Conservation (phyloP, 768 basidiomycete species). For the Termitomyces sp. region DNA sequence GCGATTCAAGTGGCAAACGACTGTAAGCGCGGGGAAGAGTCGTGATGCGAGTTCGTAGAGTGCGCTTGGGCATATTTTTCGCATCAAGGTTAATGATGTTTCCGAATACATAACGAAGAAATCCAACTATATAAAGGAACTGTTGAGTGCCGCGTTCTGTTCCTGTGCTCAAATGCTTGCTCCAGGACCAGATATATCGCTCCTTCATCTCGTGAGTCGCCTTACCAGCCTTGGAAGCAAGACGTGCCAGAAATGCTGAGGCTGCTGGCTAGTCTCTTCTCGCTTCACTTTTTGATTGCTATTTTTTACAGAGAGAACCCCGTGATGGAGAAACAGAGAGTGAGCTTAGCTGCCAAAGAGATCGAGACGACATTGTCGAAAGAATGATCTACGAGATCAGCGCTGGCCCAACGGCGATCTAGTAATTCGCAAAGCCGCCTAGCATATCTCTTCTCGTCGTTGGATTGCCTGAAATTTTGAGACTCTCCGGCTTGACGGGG, state of each 20-base stretch:
- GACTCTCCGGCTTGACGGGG: too few species aligned
- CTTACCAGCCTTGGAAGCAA: neutral
- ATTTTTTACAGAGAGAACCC: too few species aligned
- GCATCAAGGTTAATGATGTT: too few species aligned
- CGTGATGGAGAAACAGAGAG: neutral
- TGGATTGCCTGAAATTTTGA: neutral
- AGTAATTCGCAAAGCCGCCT: neutral
- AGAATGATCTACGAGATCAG: neutral
- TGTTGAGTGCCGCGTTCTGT: neutral
- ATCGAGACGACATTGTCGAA: neutral
- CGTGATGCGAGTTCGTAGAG: too few species aligned
- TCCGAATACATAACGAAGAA: too few species aligned
- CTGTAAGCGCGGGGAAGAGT: too few species aligned
- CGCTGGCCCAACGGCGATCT: neutral
- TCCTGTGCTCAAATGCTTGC: neutral
- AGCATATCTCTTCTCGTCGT: neutral
- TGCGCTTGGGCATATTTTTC: too few species aligned
- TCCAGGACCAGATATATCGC: neutral
- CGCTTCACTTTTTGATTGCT: too few species aligned
- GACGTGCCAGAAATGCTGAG: neutral
- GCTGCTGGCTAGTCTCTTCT: neutral
- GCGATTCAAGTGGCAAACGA: too few species aligned
- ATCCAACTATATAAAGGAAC: neutral
- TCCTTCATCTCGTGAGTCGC: neutral
- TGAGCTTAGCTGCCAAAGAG: neutral